Evolutionary conservation across 1,139 yeast genomes (phyloP).

Genomic region (Yamadazyma kanchanaburiensis): DNA sequence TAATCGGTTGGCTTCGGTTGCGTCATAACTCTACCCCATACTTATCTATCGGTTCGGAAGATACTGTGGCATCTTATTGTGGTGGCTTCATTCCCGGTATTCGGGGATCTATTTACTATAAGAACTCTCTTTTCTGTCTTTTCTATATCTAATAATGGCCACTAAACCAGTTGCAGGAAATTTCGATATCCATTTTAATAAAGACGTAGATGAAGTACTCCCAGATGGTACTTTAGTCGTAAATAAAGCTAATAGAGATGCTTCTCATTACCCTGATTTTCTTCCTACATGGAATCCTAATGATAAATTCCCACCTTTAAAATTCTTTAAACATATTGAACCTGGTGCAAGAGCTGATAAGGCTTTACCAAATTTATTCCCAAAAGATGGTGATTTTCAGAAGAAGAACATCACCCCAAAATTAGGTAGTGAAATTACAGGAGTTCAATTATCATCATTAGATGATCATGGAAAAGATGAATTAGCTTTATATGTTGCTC

Average conservation of each 20-base stretch:
- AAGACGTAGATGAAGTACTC: conserved; percentile 34
- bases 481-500: conserved; percentile 55
- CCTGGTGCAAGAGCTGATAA: conserved; percentile 58
- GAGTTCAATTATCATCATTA: conserved; percentile 51
- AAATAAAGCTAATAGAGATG: conserved; percentile 22
- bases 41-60: too few species aligned
- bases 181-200: conserved; percentile 37
- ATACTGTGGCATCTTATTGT: too few species aligned
- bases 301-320: conserved; percentile 40
- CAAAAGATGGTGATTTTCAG: conserved; percentile 21
- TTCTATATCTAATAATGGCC: too few species aligned
- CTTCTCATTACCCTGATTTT: conserved; percentile 37
- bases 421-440: conserved; percentile 57
- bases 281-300: conserved; percentile 53
- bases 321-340: conserved; percentile 48
- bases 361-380: conserved; percentile 43
- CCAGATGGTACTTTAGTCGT: conserved; percentile 31
- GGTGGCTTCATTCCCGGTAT: too few species aligned
- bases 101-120: too few species aligned
- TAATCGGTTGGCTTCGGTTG: too few species aligned
- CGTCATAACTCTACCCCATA: too few species aligned
- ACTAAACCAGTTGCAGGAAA: conserved; percentile 18
- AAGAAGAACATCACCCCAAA: conserved; percentile 49
- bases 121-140: too few species aligned
- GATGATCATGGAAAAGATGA: conserved; percentile 51